These are phyloP conservation scores for Dactylellina sp. DNA, from an alignment of 2,329 filamentous ascomycete genomes.

Conservation along the genomic window DNA sequence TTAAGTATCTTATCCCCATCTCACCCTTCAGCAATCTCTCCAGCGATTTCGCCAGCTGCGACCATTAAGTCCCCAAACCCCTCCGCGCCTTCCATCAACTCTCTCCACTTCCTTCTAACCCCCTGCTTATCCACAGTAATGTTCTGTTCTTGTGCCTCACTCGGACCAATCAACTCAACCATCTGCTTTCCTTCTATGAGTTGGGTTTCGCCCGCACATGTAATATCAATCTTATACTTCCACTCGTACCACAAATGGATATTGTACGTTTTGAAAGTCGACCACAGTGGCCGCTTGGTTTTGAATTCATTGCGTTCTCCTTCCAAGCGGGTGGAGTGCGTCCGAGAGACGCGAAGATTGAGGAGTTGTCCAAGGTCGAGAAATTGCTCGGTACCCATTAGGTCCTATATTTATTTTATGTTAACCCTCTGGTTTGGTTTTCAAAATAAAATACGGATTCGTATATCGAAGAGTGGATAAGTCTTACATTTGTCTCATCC, in stretches of 20 bases:
- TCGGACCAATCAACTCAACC: conserved; percentile 41
- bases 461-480: neutral
- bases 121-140: conserved; percentile 29
- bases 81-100: conserved; percentile 44
- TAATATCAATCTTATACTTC: conserved; percentile 47
- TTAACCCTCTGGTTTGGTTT: neutral
- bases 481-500: conserved; percentile 44
- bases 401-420: neutral
- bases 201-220: conserved; percentile 32
- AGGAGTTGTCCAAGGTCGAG: conserved; percentile 47
- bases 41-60: conserved; percentile 30
- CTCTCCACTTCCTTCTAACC: conserved; percentile 32
- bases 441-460: too few relatives aligned
- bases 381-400: conserved; percentile 18
- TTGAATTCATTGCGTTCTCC: conserved; percentile 33
- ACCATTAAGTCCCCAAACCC: conserved; percentile 19
- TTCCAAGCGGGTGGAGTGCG: conserved; percentile 39
- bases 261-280: conserved; percentile 52
- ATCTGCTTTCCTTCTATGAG: conserved; percentile 35
- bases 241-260: conserved; percentile 45
- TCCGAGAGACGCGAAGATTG: conserved; percentile 46
- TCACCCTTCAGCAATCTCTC: neutral
- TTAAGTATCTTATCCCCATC: too few relatives aligned
- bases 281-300: conserved; percentile 36
- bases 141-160: conserved; percentile 43